Evolutionary conservation across 225 moss, liverwort and hornwort species (phyloP).

Genomic region (Polytrichum commune): DNA sequence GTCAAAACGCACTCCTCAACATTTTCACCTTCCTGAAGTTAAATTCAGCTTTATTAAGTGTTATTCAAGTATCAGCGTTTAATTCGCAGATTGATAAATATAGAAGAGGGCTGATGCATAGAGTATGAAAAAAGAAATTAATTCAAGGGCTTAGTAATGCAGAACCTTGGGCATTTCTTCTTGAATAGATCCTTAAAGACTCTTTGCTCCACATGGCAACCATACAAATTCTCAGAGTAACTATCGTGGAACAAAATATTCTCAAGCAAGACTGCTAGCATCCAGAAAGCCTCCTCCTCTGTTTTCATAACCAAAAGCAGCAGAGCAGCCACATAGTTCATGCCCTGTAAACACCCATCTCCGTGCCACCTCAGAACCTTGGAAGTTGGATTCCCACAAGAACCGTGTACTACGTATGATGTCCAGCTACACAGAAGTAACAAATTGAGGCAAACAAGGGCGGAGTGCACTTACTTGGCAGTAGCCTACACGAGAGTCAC

Average conservation of each 20-base stretch:
- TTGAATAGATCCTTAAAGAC: slow-evolving; percentile 92
- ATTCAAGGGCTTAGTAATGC: slow-evolving; percentile 2
- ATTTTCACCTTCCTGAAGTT: too few species aligned
- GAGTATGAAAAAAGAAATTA: background rate
- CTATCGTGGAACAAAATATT: slow-evolving; percentile 94
- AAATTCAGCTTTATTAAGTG: too few species aligned
- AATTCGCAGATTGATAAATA: too few species aligned
- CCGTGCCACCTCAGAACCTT: background rate
- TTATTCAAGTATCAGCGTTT: too few species aligned
- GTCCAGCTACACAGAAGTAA: too few species aligned
- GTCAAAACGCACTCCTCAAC: too few species aligned
- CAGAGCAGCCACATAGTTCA: slow-evolving; percentile 94
- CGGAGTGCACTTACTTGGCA: slow-evolving; percentile 66
- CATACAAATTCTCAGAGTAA: slow-evolving; percentile 90
- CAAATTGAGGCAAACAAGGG: background rate
- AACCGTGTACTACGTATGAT: too few species aligned
- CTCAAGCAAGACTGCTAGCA: slow-evolving; percentile 90
- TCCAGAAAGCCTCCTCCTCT: slow-evolving; percentile 98
- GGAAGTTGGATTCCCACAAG: too few species aligned
- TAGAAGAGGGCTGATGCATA: background rate
- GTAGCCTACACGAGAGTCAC: slow-evolving; percentile 94
- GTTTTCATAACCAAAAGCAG: slow-evolving; percentile 91
- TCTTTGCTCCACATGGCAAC: slow-evolving; percentile 96
- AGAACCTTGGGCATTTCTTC: slow-evolving; percentile 86
- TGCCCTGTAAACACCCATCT: slow-evolving; percentile 61